A percentile compares a stretch with the other conserved stretches of the same genome.
These are phyloP conservation scores for Digitaria exilis DNA, from an alignment of 202 grass and related monocot genomes.

Conservation along the genomic window DNA sequence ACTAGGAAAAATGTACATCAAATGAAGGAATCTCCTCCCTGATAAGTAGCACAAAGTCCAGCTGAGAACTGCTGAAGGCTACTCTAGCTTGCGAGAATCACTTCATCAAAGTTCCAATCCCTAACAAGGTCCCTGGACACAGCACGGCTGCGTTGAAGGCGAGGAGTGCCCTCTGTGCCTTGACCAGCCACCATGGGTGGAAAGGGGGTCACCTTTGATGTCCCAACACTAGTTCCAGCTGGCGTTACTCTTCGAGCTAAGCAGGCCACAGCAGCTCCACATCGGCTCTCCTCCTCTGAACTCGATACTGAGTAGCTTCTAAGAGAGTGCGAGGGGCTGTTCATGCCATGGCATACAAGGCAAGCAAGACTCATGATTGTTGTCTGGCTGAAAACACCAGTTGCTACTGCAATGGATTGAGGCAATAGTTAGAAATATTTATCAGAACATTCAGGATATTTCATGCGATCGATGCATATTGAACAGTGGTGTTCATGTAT, in stretches of 20 bases:
- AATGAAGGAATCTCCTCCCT: constrained; percentile 43
- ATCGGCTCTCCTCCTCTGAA: constrained; percentile 78
- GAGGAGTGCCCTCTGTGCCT: constrained; percentile 56
- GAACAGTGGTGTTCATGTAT: neutral
- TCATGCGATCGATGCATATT: neutral
- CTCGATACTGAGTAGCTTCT: constrained; percentile 91
- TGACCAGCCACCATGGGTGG: constrained; percentile 62
- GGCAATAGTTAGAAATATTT: constrained; percentile 22
- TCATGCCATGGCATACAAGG: constrained; percentile 86
- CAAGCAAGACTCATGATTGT: constrained; percentile 83
- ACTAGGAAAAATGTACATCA: constrained; percentile 48
- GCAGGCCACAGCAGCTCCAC: constrained; percentile 64
- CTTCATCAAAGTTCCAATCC: constrained; percentile 95
- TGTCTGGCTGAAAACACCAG: constrained; percentile 11
- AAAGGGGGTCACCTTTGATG: constrained; percentile 83
- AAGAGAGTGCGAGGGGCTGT: constrained; percentile 77
- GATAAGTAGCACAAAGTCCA: constrained; percentile 33
- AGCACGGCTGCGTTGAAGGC: constrained; percentile 80
- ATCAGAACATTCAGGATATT: neutral
- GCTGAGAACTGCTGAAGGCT: constrained; percentile 10
- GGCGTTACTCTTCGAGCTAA: constrained; percentile 60
- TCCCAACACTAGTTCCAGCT: constrained; percentile 44
- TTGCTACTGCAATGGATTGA: constrained; percentile 24
- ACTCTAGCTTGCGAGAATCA: constrained; percentile 55
- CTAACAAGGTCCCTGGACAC: constrained; percentile 87